Evolutionary conservation across 805 yeast species (phyloP), one percentile per base, ranked within the genome.

Genomic region (Yarrowia alimentaria): DNA sequence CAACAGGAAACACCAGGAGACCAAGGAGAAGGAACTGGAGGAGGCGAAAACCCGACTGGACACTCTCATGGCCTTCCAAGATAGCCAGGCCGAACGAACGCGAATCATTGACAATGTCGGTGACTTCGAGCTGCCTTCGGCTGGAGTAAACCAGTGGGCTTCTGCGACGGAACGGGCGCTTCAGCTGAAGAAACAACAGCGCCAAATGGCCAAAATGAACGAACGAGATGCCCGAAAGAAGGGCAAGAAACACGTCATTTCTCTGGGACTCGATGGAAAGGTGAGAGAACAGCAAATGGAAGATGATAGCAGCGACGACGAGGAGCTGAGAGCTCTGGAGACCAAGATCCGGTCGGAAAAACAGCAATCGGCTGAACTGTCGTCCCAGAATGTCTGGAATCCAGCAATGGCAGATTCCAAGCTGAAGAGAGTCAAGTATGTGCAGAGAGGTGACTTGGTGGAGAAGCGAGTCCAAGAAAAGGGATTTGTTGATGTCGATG

Each of bases 31-130:
- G 0, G 90, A 83, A 32, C 66, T 86, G 28, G 56, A 71, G 4
- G 72, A 73, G 52, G 99, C 99, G 0, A 83, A 85, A 58, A 78
- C 78, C 35, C 71, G 90, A 45, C 68, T 93, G 42, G 85, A 86
- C 24, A 83, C 79, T 24, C 68, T 93, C 40, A 69, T 93, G 34
- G 76, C 80, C 55, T 93, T 81, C 64, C 99, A 93, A 64, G 86
- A 78, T 2, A 80, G 90, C 13, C 85, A 94, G 6, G 86, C 90
- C 1, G 94, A 88, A 64, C 74, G 99, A 63, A 93, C 99, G 0
- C 80, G 79, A 58, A 88, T 93, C 56, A 90, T 94, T 30, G 99
- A 93, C 63, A 83, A 87, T 62, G 96, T 94, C 0, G 79, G 95
- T 5, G 99, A 93, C 63, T 87, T 78, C 63, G 94, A 86, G 43